Conservation (phyloP, 345 rosid species). For the Citrus maxima region DNA sequence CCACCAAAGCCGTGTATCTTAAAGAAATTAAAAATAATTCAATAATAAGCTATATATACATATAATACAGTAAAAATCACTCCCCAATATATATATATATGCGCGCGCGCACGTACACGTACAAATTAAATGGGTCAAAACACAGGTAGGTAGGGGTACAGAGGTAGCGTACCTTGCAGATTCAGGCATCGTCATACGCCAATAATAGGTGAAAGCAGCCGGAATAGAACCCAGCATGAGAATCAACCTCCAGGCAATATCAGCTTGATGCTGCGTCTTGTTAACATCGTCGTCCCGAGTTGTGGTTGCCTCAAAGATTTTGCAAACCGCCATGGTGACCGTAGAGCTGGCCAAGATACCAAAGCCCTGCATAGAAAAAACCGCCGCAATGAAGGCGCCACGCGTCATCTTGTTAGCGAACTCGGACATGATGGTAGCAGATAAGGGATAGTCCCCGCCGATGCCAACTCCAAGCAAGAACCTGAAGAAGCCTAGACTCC, state of each 20-base stretch:
- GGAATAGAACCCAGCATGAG: conserved; percentile 75
- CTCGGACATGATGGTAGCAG: conserved; percentile 84
- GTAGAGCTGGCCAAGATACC: conserved; percentile 60
- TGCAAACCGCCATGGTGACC: conserved; percentile 46
- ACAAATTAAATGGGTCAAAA: no score
- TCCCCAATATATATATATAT: no score
- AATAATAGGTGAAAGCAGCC: conserved; percentile 70
- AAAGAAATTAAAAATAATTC: no score
- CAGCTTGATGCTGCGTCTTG: conserved; percentile 41
- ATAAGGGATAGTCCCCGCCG: conserved; percentile 78
- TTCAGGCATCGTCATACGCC: conserved; percentile 91
- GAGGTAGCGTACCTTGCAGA: conserved; percentile 52
- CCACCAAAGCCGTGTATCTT: conserved; percentile 79
- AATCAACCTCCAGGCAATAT: conserved; percentile 69
- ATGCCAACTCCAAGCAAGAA: conserved; percentile 67
- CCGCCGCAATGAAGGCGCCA: conserved; percentile 66
- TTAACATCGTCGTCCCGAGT: no score
- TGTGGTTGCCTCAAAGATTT: conserved; percentile 23
- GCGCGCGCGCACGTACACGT: no score
- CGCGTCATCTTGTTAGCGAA: conserved; percentile 74
- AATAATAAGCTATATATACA: no score
- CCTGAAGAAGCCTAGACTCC: conserved; percentile 56
- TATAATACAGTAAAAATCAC: no score
- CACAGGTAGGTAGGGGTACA: no score
- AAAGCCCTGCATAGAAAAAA: conserved; percentile 75